Evolutionary conservation across 805 yeast species (phyloP).

Genomic region (Candida sanyiensis): DNA sequence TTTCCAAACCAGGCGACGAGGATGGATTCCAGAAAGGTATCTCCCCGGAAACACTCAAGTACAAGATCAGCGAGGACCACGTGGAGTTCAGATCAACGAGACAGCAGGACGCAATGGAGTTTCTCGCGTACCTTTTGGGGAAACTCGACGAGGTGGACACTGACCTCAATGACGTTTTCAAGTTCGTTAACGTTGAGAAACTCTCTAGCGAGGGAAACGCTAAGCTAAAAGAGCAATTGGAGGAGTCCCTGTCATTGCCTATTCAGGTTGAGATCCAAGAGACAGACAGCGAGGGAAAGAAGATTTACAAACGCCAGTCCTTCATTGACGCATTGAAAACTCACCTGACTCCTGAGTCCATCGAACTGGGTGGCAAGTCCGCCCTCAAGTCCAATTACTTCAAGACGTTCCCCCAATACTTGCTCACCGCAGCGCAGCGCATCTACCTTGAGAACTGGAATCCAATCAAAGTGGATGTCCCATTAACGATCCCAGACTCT

Average conservation of each 20-base stretch:
- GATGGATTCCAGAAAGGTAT: conserved; percentile 64
- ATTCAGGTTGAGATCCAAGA: conserved; percentile 38
- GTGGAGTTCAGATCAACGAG: conserved; percentile 77
- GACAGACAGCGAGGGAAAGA: conserved; percentile 39
- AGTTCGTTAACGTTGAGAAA: conserved; percentile 61
- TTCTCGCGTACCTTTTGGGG: conserved; percentile 61
- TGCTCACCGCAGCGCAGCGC: conserved; percentile 71
- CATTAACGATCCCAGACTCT: conserved; percentile 46
- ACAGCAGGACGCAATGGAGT: conserved; percentile 96
- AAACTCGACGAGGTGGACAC: conserved; percentile 46
- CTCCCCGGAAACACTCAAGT: conserved; percentile 70
- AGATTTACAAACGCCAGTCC: conserved; percentile 35
- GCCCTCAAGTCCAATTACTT: conserved; percentile 35
- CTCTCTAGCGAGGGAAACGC: conserved; percentile 52
- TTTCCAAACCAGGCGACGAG: conserved; percentile 49
- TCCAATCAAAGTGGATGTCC: conserved; percentile 76
- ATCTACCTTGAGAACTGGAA: conserved; percentile 85
- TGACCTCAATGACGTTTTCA: conserved; percentile 43
- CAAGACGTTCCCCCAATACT: conserved; percentile 59
- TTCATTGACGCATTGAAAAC: conserved; percentile 40
- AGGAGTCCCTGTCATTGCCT: conserved; percentile 61
- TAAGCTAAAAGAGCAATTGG: conserved; percentile 46
- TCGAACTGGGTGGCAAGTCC: conserved; percentile 36
- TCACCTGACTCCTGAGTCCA: conserved; percentile 47
- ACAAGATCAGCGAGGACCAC: conserved; percentile 70